phyloP scores from a whole-genome alignment of 2,329 filamentous ascomycete genomes.

The Thielaviopsis cerberus region DNA sequence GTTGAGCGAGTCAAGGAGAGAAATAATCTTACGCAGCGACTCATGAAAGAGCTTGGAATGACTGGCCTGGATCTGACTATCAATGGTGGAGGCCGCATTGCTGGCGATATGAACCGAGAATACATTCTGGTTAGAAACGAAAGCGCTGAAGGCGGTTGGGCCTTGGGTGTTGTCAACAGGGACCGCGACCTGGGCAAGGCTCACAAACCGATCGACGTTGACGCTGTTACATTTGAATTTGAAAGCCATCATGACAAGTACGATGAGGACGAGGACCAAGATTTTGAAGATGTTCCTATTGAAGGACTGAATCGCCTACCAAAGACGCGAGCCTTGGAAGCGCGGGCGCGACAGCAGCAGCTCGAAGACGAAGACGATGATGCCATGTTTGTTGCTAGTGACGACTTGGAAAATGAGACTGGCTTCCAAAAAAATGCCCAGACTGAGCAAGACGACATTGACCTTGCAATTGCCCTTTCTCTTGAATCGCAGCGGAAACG shows the following conservation, averaged over 20 bases:
- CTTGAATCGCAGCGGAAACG: slow-evolving; percentile 43
- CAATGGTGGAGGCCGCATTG: slow-evolving; percentile 42
- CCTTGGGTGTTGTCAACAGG: slow-evolving; percentile 76
- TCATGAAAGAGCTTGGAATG: slow-evolving; percentile 93
- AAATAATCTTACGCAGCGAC: slow-evolving; percentile 79
- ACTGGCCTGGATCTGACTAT: slow-evolving; percentile 55
- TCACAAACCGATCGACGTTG: slow-evolving; percentile 83
- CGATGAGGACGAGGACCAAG: slow-evolving; percentile 52
- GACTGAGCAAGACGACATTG: slow-evolving; percentile 40
- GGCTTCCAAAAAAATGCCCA: slow-evolving; percentile 22
- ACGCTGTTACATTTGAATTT: slow-evolving; percentile 41
- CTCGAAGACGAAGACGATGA: slow-evolving; percentile 23
- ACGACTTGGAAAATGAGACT: slow-evolving; percentile 13
- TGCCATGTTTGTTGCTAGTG: slow-evolving; percentile 35
- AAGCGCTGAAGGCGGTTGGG: slow-evolving; percentile 87
- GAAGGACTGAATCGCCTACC: slow-evolving; percentile 74
- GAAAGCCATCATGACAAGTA: slow-evolving; percentile 40
- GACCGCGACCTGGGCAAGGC: slow-evolving; percentile 62
- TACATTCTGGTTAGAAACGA: slow-evolving; percentile 95
- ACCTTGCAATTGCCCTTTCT: slow-evolving; percentile 69
- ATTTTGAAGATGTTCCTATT: slow-evolving; percentile 85
- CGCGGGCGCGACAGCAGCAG: slow-evolving; percentile 15
- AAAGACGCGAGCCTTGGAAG: slow-evolving; percentile 22
- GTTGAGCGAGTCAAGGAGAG: slow-evolving; percentile 84
- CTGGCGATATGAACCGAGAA: slow-evolving; percentile 74